Base-by-base conservation (phyloP, 2,329 filamentous ascomycete genomes). In the Paraphaeosphaeria minitans region DNA sequence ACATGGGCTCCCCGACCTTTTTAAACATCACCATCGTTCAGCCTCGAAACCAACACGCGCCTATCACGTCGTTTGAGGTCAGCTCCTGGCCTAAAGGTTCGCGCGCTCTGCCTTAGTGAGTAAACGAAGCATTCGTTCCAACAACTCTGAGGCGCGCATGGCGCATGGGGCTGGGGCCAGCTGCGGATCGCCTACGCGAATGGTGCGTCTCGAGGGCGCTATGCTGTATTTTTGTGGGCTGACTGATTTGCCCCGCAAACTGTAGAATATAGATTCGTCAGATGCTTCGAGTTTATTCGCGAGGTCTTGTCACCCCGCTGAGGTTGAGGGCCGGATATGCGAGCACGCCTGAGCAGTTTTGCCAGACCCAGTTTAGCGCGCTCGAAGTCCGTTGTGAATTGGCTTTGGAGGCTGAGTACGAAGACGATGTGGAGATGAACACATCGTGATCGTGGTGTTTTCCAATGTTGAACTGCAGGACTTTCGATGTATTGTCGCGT, bases 381-480 rank as follows among this genome's bases (percentile, higher is more conserved):
- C 37, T 41, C 19, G 24, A 43, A 43, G 50, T 53, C 37, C 50
- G 50, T 5, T 16, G 27, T 43, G 50, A 33, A 39, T 33, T 53
- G 50, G 37, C 50, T 24, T 31, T 7, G 24, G 50, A 43, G 50
- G 50, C 50, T 53, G 50, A 53, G 50, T 53, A 43, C 16, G 50
- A 52, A 52, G 37, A 53, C 9, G 6, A 43, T 35, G 50, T 53
- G 50, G 50, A 53, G 22, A 53, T 53, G 41, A 53, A 21, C 16
- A 31, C 16, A 42, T 33, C 50, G 50, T 43, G 43, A 27, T 53
- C 50, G 50, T 16, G 6, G 35, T 22, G 16, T 39, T 53, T 33
- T 41, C 12, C 19, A 39, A 14, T 53, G 16, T 39, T 33, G 21
- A 43, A 22, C 16, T 33, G 27, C 27, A 43, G 37, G 4, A 19